These are phyloP conservation scores for Skeletonema costatum DNA, from an alignment of 108 stramenopile species.

Conservation along the genomic window DNA sequence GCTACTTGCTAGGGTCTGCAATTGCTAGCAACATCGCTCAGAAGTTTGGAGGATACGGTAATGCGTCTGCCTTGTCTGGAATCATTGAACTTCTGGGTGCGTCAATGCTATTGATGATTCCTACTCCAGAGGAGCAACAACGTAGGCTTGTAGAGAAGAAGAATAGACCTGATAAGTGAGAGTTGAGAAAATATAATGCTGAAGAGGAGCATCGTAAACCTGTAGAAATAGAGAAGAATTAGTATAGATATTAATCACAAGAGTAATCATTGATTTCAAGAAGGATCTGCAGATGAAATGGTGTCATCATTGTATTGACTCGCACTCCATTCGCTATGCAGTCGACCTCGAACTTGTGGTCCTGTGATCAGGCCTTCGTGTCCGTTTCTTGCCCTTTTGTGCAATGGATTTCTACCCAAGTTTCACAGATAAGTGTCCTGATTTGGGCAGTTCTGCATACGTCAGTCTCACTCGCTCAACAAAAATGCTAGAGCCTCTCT, in stretches of 20 bases:
- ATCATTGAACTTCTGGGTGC: not conserved
- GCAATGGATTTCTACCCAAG: too few species aligned
- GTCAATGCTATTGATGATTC: not conserved
- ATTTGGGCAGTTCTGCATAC: not conserved
- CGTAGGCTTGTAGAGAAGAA: not conserved
- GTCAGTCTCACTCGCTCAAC: not conserved
- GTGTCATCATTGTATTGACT: too few species aligned
- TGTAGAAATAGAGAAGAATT: not conserved
- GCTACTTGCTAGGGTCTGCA: not conserved
- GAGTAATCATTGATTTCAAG: too few species aligned
- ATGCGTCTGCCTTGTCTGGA: not conserved
- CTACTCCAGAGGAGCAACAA: conserved; percentile 6
- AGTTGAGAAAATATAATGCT: not conserved
- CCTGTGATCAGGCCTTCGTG: not conserved
- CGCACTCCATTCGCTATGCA: too few species aligned
- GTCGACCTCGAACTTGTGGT: not conserved
- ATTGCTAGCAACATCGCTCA: not conserved
- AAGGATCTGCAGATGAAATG: too few species aligned
- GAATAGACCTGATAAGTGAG: not conserved
- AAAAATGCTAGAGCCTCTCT: not conserved
- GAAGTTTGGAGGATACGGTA: not conserved
- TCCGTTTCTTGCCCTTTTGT: not conserved
- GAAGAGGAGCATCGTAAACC: not conserved
- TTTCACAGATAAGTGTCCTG: not conserved
- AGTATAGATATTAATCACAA: not conserved